Base-by-base conservation (phyloP, 345 rosid species). In the Sapria himalayana region DNA sequence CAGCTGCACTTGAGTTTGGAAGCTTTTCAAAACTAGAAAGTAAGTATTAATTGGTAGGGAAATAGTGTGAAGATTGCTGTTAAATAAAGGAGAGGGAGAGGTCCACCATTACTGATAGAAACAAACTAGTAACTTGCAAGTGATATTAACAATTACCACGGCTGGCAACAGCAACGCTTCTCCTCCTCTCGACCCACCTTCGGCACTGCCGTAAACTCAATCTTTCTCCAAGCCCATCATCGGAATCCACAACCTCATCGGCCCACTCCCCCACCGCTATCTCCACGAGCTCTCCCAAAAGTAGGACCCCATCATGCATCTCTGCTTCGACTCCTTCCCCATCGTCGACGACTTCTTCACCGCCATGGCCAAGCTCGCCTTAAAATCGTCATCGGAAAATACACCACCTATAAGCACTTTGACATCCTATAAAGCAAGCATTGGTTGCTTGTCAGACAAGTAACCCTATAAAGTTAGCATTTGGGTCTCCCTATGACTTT, bases 401-500 rank as follows among this genome's bases (percentile, higher is more conserved):
- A 78, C 72, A 73, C 76, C 2, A 59, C 82, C 12, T 78, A 62
- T 59, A 69, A 73, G 38, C 74, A 71, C 54, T 65, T 73, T 1
- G 64, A 73, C 33, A 70, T 77, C 24, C 60, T 72, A 0, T 68
- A n/a, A n/a, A n/a, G n/a, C n/a, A n/a, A n/a, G n/a, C n/a, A n/a
- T n/a, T n/a, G n/a, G n/a, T n/a, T n/a, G n/a, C n/a, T n/a, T n/a
- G n/a, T n/a, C n/a, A n/a, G n/a, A n/a, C n/a, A n/a, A n/a, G n/a
- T n/a, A n/a, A n/a, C n/a, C n/a, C n/a, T n/a, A n/a, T n/a, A n/a
- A n/a, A n/a, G n/a, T n/a, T n/a, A n/a, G n/a, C n/a, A n/a, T n/a
- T n/a, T n/a, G n/a, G 78, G 81, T 66, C 82, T 0, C 74, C 67
- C 1, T 78, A 78, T 5, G 89, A 82, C 2, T 55, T 82, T 0